These are phyloP conservation scores for Wickerhamomyces sp. DNA, from an alignment of 1,139 yeast species.

Conservation along the genomic window DNA sequence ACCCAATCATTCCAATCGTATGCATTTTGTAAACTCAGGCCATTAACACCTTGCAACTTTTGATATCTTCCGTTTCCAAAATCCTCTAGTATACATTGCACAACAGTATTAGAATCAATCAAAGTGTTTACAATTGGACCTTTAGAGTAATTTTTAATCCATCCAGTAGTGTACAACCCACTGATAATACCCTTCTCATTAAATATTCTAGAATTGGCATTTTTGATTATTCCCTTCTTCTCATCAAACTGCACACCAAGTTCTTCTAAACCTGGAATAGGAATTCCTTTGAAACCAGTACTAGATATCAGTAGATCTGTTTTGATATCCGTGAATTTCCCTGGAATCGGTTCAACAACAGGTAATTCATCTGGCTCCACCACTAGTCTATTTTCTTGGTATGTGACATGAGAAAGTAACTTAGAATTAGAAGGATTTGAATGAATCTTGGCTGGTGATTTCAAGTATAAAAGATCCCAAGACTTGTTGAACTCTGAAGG, in stretches of 20 bases:
- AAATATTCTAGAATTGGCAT: conserved; percentile 56
- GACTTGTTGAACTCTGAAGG: conserved; percentile 31
- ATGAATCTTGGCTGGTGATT: conserved; percentile 58
- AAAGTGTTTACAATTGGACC: conserved; percentile 94
- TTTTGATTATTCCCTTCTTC: conserved; percentile 49
- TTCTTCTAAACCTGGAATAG: conserved; percentile 42
- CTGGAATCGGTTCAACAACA: conserved; percentile 34
- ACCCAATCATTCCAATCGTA: conserved; percentile 72
- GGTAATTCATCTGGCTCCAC: conserved; percentile 23
- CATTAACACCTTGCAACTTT: conserved; percentile 28
- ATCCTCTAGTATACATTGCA: conserved; percentile 59
- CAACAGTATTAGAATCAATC: conserved; percentile 78
- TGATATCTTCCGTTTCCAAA: conserved; percentile 27
- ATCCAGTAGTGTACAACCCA: conserved; percentile 81
- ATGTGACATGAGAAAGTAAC: conserved; percentile 43
- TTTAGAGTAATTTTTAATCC: conserved; percentile 86
- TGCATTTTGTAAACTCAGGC: conserved; percentile 30
- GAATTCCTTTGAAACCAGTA: conserved; percentile 76
- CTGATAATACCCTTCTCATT: conserved; percentile 28
- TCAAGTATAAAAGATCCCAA: conserved; percentile 71
- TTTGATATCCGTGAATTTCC: conserved; percentile 3
- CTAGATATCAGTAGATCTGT: conserved; percentile 75
- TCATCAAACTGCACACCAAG: conserved; percentile 50
- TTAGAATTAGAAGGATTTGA: conserved; percentile 30
- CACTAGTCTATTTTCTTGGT: conserved; percentile 41